Evolutionary conservation across 176 grass and related monocot species (phyloP).

Genomic region (Otatea glauca): DNA sequence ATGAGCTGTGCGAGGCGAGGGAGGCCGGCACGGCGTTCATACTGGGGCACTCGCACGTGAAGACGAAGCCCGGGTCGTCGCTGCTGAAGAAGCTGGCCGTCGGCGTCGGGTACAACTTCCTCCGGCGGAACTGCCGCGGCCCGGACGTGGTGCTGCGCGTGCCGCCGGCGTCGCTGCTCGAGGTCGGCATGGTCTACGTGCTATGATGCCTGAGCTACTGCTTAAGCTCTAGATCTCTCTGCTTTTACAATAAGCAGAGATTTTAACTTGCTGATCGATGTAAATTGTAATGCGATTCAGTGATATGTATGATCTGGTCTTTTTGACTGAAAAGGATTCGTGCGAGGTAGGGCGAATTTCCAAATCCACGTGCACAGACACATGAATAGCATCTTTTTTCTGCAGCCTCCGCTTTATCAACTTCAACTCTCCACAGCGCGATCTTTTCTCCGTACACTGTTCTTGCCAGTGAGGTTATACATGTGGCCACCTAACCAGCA

Average conservation of each 20-base stretch:
- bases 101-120: constrained; percentile 78
- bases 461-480: too few species aligned
- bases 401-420: too few species aligned
- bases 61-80: constrained; percentile 80
- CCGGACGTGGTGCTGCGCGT: constrained; percentile 82
- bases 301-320: not conserved
- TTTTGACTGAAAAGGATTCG: too few species aligned
- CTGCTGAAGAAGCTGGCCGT: constrained; percentile 76
- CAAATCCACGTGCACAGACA: too few species aligned
- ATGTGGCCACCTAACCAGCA: too few species aligned
- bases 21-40: constrained; percentile 92
- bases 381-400: too few species aligned
- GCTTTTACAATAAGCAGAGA: not conserved
- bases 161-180: constrained; percentile 90
- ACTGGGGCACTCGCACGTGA: constrained; percentile 87
- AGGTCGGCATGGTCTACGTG: constrained; percentile 99
- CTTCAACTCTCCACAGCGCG: too few species aligned
- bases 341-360: too few species aligned
- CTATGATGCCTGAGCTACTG: constrained; percentile 35
- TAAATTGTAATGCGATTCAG: not conserved
- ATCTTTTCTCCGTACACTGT: too few species aligned
- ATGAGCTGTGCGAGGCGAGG: constrained; percentile 68
- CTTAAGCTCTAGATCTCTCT: constrained; percentile 14
- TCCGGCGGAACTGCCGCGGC: constrained; percentile 86
- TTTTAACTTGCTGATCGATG: not conserved